Conservation (phyloP, 805 yeast genomes). For the Saccharomycopsis sp. region DNA sequence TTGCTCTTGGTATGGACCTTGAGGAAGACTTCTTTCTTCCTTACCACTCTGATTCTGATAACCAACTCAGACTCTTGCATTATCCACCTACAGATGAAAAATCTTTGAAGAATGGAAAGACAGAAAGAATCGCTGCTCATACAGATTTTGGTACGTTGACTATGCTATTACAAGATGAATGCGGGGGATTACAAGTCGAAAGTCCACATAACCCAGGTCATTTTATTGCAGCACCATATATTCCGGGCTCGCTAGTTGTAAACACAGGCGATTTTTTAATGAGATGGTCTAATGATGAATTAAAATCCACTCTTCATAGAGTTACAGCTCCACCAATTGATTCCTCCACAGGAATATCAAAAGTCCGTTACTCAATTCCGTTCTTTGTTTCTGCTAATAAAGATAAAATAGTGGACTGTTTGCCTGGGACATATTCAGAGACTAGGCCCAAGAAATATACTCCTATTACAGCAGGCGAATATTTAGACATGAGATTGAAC, state of each 20-base stretch:
- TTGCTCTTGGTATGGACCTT: conserved; percentile 24
- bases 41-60: conserved; percentile 24
- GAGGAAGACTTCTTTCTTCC: conserved; percentile 23
- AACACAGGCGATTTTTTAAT: conserved; percentile 25
- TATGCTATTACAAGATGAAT: conserved; percentile 25
- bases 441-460: conserved; percentile 26
- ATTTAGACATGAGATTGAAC: conserved; percentile 23
- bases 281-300: conserved; percentile 26
- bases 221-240: conserved; percentile 23
- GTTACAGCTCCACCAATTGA: conserved; percentile 25
- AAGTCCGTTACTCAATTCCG: conserved; percentile 27
- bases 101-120: conserved; percentile 21
- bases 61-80: conserved; percentile 24
- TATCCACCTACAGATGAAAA: conserved; percentile 25
- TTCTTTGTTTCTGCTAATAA: conserved; percentile 26
- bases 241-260: conserved; percentile 23
- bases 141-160: conserved; percentile 28
- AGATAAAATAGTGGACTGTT: conserved; percentile 23
- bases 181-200: conserved; percentile 27
- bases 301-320: conserved; percentile 26
- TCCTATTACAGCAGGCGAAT: conserved; percentile 26
- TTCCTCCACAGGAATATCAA: conserved; percentile 21
- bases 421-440: conserved; percentile 26
- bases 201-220: conserved; percentile 20
- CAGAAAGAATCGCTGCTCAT: conserved; percentile 28